phyloP scores from a whole-genome alignment of 1,139 yeast species.

The Candida tetrigidarum region DNA sequence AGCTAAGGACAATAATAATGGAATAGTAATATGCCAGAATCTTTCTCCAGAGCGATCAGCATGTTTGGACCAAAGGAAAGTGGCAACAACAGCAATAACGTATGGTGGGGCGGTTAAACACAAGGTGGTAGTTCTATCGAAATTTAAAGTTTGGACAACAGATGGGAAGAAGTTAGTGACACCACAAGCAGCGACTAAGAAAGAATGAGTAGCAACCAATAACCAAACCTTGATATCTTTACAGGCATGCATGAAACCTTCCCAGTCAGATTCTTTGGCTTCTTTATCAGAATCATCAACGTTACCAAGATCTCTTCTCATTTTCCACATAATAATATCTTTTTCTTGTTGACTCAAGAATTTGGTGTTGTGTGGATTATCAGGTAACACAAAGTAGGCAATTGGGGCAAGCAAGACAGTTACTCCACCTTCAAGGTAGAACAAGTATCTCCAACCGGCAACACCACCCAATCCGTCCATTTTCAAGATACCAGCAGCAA shows the following conservation, averaged over 20 bases:
- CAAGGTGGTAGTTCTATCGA: conserved; percentile 50
- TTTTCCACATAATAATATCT: conserved; percentile 50
- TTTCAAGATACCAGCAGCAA: conserved; percentile 50
- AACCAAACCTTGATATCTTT: conserved; percentile 52
- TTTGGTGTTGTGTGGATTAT: conserved; percentile 62
- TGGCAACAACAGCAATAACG: conserved; percentile 54
- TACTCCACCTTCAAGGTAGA: conserved; percentile 72
- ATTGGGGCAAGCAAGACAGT: conserved; percentile 62
- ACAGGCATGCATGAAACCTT: conserved; percentile 44
- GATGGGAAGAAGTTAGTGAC: conserved; percentile 67
- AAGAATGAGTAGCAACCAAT: conserved; percentile 47
- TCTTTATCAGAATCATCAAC: conserved; percentile 40
- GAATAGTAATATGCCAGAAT: conserved; percentile 53
- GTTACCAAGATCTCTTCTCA: conserved; percentile 43
- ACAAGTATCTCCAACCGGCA: conserved; percentile 73
- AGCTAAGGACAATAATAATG: conserved; percentile 46
- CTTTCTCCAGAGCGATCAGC: conserved; percentile 63
- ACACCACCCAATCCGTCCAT: conserved; percentile 44
- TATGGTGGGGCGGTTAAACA: conserved; percentile 67
- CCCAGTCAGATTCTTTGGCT: conserved; percentile 34
- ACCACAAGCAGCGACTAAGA: conserved; percentile 61
- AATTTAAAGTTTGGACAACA: conserved; percentile 58
- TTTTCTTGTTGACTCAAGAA: conserved; percentile 55
- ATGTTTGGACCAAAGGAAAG: conserved; percentile 59
- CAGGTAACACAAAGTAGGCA: conserved; percentile 69